These are phyloP conservation scores for Galerina marginata DNA, from an alignment of 768 basidiomycete genomes.

Conservation along the genomic window DNA sequence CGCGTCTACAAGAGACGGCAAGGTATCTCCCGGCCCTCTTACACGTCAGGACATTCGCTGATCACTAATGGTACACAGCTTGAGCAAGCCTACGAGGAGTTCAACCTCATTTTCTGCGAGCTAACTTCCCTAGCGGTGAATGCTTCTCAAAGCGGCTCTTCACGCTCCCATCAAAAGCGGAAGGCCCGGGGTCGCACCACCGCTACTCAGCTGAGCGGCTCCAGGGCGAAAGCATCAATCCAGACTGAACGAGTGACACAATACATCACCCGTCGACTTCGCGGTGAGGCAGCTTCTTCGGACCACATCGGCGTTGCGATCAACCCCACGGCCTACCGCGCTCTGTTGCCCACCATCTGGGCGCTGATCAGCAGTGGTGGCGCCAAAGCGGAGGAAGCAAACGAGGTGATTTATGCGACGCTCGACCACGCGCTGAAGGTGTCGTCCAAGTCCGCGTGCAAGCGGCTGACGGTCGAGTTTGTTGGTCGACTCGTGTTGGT, in stretches of 20 bases:
- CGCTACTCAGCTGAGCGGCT: conserved; percentile 5
- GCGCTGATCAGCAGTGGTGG: conserved; percentile 60
- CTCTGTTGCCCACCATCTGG: conserved; percentile 82
- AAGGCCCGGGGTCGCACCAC: conserved; percentile 20
- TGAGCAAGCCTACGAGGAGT: conserved; percentile 69
- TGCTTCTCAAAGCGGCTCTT: conserved; percentile 29
- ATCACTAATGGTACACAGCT: conserved; percentile 43
- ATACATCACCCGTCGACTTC: conserved; percentile 65
- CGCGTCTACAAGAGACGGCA: conserved; percentile 56
- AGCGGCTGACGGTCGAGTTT: conserved; percentile 76
- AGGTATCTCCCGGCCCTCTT: conserved; percentile 43
- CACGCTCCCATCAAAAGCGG: conserved; percentile 24
- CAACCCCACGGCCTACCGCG: conserved; percentile 59
- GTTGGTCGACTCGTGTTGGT: conserved; percentile 75
- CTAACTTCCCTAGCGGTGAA: conserved; percentile 69
- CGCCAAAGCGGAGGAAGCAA: conserved; percentile 20
- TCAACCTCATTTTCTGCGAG: conserved; percentile 82
- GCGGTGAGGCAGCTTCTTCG: conserved; percentile 49
- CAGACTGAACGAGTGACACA: conserved; percentile 59
- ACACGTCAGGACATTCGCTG: background rate
- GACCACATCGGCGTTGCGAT: conserved; percentile 57
- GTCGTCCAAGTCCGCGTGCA: conserved; percentile 64
- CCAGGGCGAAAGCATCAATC: conserved; percentile 26
- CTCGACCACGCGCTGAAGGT: conserved; percentile 70
- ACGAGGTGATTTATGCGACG: conserved; percentile 55